phyloP scores from a whole-genome alignment of 805 yeast genomes.

The Debaryomyces prosopidis region DNA sequence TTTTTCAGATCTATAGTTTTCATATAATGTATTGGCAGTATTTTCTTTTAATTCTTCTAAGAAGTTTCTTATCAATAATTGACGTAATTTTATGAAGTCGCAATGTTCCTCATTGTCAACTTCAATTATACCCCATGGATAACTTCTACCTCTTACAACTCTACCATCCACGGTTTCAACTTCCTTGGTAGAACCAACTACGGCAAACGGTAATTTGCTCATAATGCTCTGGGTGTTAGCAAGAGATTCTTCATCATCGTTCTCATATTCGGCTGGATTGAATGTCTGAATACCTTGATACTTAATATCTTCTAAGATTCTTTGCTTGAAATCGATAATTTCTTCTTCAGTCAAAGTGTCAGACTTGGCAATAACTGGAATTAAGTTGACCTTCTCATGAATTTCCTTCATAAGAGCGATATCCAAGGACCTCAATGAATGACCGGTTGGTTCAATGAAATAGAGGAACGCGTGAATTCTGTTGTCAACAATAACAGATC shows the following conservation, averaged over 20 bases:
- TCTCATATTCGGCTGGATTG: slow-evolving; percentile 73
- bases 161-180: slow-evolving; percentile 74
- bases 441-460: slow-evolving; percentile 97
- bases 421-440: slow-evolving; percentile 85
- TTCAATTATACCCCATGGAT: slow-evolving; percentile 97
- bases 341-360: slow-evolving; percentile 92
- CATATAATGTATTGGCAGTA: slow-evolving; percentile 76
- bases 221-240: slow-evolving; percentile 65
- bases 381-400: slow-evolving; percentile 87
- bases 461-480: slow-evolving; percentile 92
- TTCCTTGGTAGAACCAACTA: slow-evolving; percentile 82
- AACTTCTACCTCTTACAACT: slow-evolving; percentile 82
- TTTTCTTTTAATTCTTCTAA: slow-evolving; percentile 91
- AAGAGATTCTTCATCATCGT: slow-evolving; percentile 82
- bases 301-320: slow-evolving; percentile 74
- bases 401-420: slow-evolving; percentile 83
- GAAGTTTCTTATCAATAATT: slow-evolving; percentile 83
- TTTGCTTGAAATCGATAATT: slow-evolving; percentile 68
- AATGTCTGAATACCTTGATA: slow-evolving; percentile 73
- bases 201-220: slow-evolving; percentile 84
- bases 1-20: slow-evolving; percentile 84
- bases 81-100: slow-evolving; percentile 87
- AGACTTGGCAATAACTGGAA: slow-evolving; percentile 92
- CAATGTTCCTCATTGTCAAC: slow-evolving; percentile 93
- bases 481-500: slow-evolving; percentile 70